Evolutionary conservation across 1,284 basidiomycete genomes (phyloP), one percentile per base, ranked within the genome.

Genomic region (Ceratobasidium papillatum): DNA sequence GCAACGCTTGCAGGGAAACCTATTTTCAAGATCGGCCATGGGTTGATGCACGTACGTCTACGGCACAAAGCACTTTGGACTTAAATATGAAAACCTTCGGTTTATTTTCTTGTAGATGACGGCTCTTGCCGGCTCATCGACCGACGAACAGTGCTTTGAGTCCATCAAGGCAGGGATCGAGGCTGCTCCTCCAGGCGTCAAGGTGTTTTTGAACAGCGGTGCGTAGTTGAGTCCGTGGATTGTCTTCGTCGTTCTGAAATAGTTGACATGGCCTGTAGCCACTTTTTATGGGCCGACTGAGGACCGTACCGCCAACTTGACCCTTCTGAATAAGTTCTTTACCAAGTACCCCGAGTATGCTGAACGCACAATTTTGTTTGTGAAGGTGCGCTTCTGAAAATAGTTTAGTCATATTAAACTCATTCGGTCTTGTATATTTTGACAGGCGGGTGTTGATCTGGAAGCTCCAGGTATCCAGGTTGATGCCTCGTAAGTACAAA

Each of bases 71-170:
- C 7, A 27, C 22, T 22, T 7, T 22, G n/a, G n/a, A n/a, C n/a
- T n/a, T n/a, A n/a, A n/a, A n/a, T n/a, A n/a, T n/a, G n/a, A n/a
- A n/a, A n/a, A n/a, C 17, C 14, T 54, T 32, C 34, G 41, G 4
- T 25, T 12, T 30, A 3, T 4, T 9, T 45, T 49, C 43, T 9
- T 34, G 34, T 32, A 65, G 56, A 75, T 75, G 74, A 62, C 74
- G 11, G 77, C 76, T 73, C 73, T 49, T 2, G 66, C 73, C 3
- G 62, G 5, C 9, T 62, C 63, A 9, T 52, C 59, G 11, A 64
- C 77, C 27, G 76, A 78, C 38, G 77, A 77, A 41, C 64, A 76
- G 27, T 72, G 74, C n/a, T 78, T 78, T 62, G 77, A 62, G 25
- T 61, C 74, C 11, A 74, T 78, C 19, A 72, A 68, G n/a, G 59